Conservation (phyloP, 139 green algal genomes). For the Monoraphidium neglectum region DNA sequence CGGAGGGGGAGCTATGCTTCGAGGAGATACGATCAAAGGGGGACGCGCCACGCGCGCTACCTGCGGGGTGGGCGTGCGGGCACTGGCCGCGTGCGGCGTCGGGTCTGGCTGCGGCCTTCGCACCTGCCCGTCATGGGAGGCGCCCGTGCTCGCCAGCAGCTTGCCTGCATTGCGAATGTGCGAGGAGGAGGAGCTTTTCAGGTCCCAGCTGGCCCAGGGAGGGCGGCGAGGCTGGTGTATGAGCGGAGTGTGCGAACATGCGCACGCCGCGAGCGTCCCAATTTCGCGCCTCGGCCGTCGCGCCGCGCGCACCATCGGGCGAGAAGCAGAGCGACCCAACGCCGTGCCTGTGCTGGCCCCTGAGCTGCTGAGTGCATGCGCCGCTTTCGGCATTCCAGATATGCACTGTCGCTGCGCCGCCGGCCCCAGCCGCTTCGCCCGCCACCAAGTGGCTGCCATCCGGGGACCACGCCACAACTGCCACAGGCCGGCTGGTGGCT, state of each 20-base stretch:
- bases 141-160: constrained; percentile 37
- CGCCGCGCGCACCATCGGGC: constrained; percentile 30
- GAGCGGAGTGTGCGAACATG: not conserved
- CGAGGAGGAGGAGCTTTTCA: not conserved
- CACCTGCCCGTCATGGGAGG: constrained; percentile 35
- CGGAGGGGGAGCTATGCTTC: not conserved
- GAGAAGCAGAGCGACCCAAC: constrained; percentile 43
- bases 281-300: not conserved
- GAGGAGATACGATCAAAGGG: not conserved
- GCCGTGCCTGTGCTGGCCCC: constrained; percentile 44
- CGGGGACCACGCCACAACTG: constrained; percentile 30
- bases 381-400: constrained; percentile 37
- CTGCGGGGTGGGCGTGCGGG: not conserved
- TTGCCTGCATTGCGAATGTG: constrained; percentile 28
- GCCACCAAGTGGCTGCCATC: constrained; percentile 40
- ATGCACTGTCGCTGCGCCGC: constrained; percentile 12
- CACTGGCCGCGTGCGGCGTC: not conserved
- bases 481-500: constrained; percentile 23
- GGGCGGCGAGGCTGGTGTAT: not conserved
- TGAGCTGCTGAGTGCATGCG: constrained; percentile 23
- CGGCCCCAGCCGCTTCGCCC: constrained; percentile 31
- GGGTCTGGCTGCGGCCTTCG: not conserved
- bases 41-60: not conserved
- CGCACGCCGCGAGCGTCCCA: not conserved
- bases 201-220: not conserved